Conservation (phyloP, 2,329 filamentous ascomycete species). For the Keithomyces neogunnii region DNA sequence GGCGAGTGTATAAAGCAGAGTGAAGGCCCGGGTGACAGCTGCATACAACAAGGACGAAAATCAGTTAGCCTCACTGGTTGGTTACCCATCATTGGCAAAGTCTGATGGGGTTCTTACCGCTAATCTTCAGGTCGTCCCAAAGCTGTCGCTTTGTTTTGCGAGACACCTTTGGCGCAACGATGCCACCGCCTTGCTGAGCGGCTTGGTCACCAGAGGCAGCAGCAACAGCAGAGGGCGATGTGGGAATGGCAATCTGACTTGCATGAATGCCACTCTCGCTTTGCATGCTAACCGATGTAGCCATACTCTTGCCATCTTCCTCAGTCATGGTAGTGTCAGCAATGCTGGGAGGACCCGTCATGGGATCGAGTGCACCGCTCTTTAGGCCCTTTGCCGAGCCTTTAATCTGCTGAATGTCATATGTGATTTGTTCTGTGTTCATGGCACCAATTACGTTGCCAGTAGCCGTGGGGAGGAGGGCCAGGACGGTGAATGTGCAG, state of each 20-base stretch:
- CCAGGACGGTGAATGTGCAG: constrained; percentile 96
- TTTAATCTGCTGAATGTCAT: constrained; percentile 92
- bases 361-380: constrained; percentile 43
- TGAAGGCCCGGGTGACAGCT: constrained; percentile 84
- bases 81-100: not conserved
- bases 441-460: constrained; percentile 81
- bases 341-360: constrained; percentile 47
- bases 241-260: constrained; percentile 60
- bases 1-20: constrained; percentile 82
- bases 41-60: not conserved
- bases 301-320: constrained; percentile 71
- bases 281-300: constrained; percentile 49
- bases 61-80: not conserved
- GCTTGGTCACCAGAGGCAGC: constrained; percentile 16
- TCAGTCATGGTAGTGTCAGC: constrained; percentile 68
- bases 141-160: constrained; percentile 82
- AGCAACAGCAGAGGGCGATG: constrained; percentile 30
- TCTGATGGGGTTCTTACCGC: constrained; percentile 48
- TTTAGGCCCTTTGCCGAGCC: constrained; percentile 51
- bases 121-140: constrained; percentile 96
- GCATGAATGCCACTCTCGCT: constrained; percentile 79
- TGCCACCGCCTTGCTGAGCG: constrained; percentile 30
- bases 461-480: constrained; percentile 83
- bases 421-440: constrained; percentile 85
- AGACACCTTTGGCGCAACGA: constrained; percentile 33